Percentiles rank a stretch among this genome's conserved stretches.
phyloP scores from a whole-genome alignment of 2,329 filamentous ascomycete species.

The Helotiales sp. region DNA sequence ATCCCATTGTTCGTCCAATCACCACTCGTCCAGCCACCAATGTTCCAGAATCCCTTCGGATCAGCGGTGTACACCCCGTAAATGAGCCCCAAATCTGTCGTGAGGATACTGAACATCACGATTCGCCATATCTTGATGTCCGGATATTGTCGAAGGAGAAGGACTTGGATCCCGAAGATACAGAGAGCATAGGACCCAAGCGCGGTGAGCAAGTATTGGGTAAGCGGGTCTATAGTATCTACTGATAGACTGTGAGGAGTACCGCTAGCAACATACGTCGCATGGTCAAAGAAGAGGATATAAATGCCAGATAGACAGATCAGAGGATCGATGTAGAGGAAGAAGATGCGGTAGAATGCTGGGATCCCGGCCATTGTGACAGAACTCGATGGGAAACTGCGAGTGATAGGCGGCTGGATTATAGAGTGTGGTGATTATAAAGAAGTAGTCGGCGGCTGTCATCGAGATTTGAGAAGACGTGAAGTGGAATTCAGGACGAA shows the following conservation, averaged over 20 bases:
- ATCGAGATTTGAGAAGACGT: no score
- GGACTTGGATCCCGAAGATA: slow-evolving; percentile 25
- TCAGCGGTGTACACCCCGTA: slow-evolving; percentile 17
- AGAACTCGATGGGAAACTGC: not conserved
- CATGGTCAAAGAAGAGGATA: slow-evolving; percentile 22
- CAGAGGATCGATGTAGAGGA: slow-evolving; percentile 29
- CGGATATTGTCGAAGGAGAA: slow-evolving; percentile 23
- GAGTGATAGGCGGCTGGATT: no score
- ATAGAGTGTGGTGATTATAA: no score
- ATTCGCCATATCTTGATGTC: slow-evolving; percentile 24
- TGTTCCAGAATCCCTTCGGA: slow-evolving; percentile 13
- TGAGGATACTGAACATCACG: slow-evolving; percentile 22
- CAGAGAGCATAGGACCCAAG: slow-evolving; percentile 25
- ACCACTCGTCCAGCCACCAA: slow-evolving; percentile 15
- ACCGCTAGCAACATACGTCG: slow-evolving; percentile 19
- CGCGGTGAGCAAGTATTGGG: slow-evolving; percentile 14
- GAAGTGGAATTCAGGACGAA: no score
- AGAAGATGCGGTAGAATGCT: slow-evolving; percentile 27
- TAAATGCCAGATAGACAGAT: slow-evolving; percentile 27
- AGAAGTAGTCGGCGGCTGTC: no score
- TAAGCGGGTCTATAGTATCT: slow-evolving; percentile 8
- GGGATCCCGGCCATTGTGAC: slow-evolving; percentile 18
- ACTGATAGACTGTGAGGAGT: slow-evolving; percentile 3
- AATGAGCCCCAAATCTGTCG: slow-evolving; percentile 24
- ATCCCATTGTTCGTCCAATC: slow-evolving; percentile 32